Percentiles rank a stretch among this genome's conserved stretches.
These are phyloP conservation scores for Aspergillus brunneoviolaceus DNA, from an alignment of 2,329 filamentous ascomycete genomes.

Conservation along the genomic window DNA sequence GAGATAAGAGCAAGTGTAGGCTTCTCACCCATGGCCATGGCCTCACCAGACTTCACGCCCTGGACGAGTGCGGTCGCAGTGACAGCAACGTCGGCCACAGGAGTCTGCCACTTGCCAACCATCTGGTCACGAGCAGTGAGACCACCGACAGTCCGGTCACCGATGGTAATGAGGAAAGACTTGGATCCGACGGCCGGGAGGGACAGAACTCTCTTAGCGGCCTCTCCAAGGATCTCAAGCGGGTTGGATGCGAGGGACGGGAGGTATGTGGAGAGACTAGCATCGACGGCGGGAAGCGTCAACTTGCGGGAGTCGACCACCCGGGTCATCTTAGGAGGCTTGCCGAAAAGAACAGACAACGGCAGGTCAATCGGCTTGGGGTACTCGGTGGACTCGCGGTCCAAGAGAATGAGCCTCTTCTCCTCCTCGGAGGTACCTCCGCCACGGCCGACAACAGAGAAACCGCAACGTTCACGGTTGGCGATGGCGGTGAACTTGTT, in stretches of 20 bases:
- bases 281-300: constrained; percentile 70
- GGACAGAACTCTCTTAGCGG: constrained; percentile 76
- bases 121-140: constrained; percentile 88
- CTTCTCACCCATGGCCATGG: constrained; percentile 97
- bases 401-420: constrained; percentile 74
- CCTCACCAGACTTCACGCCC: constrained; percentile 78
- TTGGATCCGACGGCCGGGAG: constrained; percentile 94
- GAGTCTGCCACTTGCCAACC: constrained; percentile 94
- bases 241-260: constrained; percentile 52
- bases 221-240: constrained; percentile 60
- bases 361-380: constrained; percentile 84
- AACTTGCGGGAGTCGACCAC: constrained; percentile 69
- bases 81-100: constrained; percentile 90
- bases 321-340: constrained; percentile 76
- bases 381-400: constrained; percentile 72
- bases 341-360: constrained; percentile 85
- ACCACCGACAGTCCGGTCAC: constrained; percentile 86
- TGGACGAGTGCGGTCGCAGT: constrained; percentile 77
- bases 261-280: constrained; percentile 66
- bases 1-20: constrained; percentile 86
- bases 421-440: constrained; percentile 63
- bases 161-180: constrained; percentile 95
- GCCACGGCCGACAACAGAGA: constrained; percentile 84
- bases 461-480: constrained; percentile 84
- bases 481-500: constrained; percentile 69